Evolutionary conservation across 2,329 filamentous ascomycete species (phyloP).

Genomic region (Neonectria hederae): DNA sequence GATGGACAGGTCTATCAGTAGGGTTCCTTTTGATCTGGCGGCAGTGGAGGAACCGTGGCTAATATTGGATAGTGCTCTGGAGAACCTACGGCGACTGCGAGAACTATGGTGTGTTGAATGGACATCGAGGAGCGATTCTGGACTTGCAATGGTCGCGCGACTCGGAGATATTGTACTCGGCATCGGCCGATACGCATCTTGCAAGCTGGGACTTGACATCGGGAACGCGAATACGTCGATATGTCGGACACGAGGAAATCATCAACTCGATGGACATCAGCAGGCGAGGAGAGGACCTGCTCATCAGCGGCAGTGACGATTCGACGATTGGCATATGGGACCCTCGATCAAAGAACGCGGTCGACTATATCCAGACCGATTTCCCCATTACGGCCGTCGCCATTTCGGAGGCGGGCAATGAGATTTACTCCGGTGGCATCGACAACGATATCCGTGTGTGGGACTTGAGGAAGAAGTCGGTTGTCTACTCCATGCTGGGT

Average conservation of each 20-base stretch:
- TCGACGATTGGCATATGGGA: slow-evolving; percentile 97
- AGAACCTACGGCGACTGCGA: slow-evolving; percentile 91
- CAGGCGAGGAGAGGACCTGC: slow-evolving; percentile 86
- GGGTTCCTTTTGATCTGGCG: slow-evolving; percentile 40
- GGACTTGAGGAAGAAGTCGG: slow-evolving; percentile 91
- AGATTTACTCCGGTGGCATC: slow-evolving; percentile 93
- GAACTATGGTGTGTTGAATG: slow-evolving; percentile 89
- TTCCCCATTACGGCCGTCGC: slow-evolving; percentile 93
- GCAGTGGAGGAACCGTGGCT: slow-evolving; percentile 10
- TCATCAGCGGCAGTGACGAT: slow-evolving; percentile 93
- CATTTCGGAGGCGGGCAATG: slow-evolving; percentile 92
- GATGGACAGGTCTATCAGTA: slow-evolving; percentile 92
- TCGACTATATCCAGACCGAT: slow-evolving; percentile 88
- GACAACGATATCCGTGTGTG: slow-evolving; percentile 98
- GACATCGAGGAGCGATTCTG: slow-evolving; percentile 89
- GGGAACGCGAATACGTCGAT: slow-evolving; percentile 89
- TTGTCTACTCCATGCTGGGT: slow-evolving; percentile 87
- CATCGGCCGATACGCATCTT: slow-evolving; percentile 91
- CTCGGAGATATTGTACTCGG: slow-evolving; percentile 88
- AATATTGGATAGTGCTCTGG: slow-evolving; percentile 78
- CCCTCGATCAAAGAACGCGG: slow-evolving; percentile 86
- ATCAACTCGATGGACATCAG: slow-evolving; percentile 92
- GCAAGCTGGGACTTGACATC: slow-evolving; percentile 96
- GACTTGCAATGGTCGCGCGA: slow-evolving; percentile 98
- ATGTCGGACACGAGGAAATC: slow-evolving; percentile 94